Evolutionary conservation across 768 basidiomycete species (phyloP).

Genomic region (Boletus pseudopeckii): DNA sequence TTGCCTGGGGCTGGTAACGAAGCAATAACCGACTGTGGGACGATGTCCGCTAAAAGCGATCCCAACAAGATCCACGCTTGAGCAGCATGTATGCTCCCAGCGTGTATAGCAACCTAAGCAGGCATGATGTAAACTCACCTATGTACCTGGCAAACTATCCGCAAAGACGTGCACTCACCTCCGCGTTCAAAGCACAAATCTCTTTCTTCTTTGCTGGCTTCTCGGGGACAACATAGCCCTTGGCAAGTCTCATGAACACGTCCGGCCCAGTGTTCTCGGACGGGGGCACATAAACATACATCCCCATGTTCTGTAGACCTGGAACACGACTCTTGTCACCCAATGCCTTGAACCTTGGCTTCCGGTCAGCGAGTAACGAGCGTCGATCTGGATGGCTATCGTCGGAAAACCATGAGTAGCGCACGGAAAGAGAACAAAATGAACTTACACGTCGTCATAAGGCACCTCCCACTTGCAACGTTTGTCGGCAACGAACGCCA

Average conservation of each 20-base stretch:
- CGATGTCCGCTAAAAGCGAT: slow-evolving; percentile 50
- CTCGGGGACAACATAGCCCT: slow-evolving; percentile 49
- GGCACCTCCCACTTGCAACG: slow-evolving; percentile 59
- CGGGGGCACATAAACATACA: slow-evolving; percentile 29
- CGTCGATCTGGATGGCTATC: slow-evolving; percentile 37
- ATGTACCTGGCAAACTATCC: background rate
- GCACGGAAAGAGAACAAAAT: background rate
- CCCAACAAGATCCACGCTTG: slow-evolving; percentile 68
- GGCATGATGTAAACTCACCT: background rate
- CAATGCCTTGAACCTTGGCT: slow-evolving; percentile 48
- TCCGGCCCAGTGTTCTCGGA: slow-evolving; percentile 30
- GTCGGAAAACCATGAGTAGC: background rate
- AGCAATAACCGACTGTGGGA: slow-evolving; percentile 35
- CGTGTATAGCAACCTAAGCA: slow-evolving; percentile 54
- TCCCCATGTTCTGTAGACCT: slow-evolving; percentile 55
- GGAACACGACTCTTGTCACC: slow-evolving; percentile 56
- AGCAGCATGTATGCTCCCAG: slow-evolving; percentile 51
- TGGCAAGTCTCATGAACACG: slow-evolving; percentile 58
- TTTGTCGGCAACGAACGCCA: slow-evolving; percentile 66
- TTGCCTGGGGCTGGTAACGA: slow-evolving; percentile 23
- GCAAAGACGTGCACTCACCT: slow-evolving; percentile 33
- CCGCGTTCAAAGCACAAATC: slow-evolving; percentile 61
- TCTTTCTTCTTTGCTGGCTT: slow-evolving; percentile 36
- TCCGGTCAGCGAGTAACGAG: slow-evolving; percentile 25
- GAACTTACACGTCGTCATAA: slow-evolving; percentile 73